Base-by-base conservation (phyloP, 2,329 filamentous ascomycete species). In the Claviceps sp. region DNA sequence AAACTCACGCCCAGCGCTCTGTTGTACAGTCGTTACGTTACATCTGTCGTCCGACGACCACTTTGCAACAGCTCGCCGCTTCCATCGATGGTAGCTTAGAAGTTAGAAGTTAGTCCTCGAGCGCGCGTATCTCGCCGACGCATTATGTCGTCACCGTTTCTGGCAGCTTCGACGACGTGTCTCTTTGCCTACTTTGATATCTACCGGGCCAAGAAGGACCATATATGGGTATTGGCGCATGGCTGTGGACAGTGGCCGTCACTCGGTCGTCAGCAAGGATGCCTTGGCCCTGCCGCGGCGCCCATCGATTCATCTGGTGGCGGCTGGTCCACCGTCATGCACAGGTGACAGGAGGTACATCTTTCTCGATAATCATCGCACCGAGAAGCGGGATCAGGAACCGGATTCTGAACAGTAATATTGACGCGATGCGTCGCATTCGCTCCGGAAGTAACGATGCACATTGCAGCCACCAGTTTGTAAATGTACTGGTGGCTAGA, bases 41-140 rank as follows among this genome's bases (percentile, higher is more conserved):
- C 67, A 83, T 88, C 53, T 83, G 5, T 78, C 86, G 57, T 71
- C 88, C 37, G 72, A 80, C 52, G 81, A 88, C 70, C 82, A 79
- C 61, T 88, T 88, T 65, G 0, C 71, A 74, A 54, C 83, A 89
- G 65, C 66, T 88, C 47, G 66, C 22, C 71, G 86, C 8, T 88
- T 89, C 71, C 80, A 88, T 67, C 73, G 71, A 42, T 89, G 85
- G 85, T 85, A 88, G 66, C 89, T 88, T 62, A n/a, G n/a, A n/a
- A n/a, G n/a, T n/a, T n/a, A n/a, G n/a, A n/a, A n/a, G n/a, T n/a
- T n/a, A 84, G 88, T 62, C 85, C 85, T 38, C 82, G 85, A 88
- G 45, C 72, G 76, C 36, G 75, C 75, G 54, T 45, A 50, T 34
- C 49, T 50, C n/a, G 6, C 9, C 42, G 34, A 4, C 9, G 71